Conservation (phyloP, 805 yeast species). For the Wickerhamomyces rabaulensis region DNA sequence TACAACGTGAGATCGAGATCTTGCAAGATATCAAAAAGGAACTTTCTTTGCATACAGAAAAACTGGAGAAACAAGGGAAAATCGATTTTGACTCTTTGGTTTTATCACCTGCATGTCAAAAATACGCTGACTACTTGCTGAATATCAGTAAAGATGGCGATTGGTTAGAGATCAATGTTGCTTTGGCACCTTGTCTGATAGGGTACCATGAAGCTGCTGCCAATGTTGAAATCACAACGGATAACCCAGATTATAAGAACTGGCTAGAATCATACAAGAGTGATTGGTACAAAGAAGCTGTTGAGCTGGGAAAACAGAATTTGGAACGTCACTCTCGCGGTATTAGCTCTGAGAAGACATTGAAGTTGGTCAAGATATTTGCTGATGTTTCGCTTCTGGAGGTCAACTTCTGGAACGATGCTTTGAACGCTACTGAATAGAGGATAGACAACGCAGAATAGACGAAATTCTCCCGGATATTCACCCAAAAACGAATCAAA, state of each 20-base stretch:
- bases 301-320: constrained; percentile 41
- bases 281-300: constrained; percentile 52
- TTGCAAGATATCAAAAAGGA: constrained; percentile 51
- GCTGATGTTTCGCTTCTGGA: constrained; percentile 57
- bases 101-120: constrained; percentile 52
- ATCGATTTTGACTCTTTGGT: constrained; percentile 39
- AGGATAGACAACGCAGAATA: background rate
- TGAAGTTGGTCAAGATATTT: constrained; percentile 52
- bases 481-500: no score
- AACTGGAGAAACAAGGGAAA: constrained; percentile 41
- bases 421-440: constrained; percentile 13
- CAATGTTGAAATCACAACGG: constrained; percentile 28
- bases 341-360: constrained; percentile 39
- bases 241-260: constrained; percentile 26
- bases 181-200: constrained; percentile 69
- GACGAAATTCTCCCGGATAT: no score
- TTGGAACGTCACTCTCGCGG: constrained; percentile 40
- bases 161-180: constrained; percentile 61
- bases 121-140: constrained; percentile 56
- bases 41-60: constrained; percentile 47
- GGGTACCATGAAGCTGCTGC: constrained; percentile 54
- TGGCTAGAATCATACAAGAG: constrained; percentile 65
- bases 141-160: constrained; percentile 49
- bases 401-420: constrained; percentile 63
- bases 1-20: constrained; percentile 45